phyloP scores from a whole-genome alignment of 495 filamentous ascomycete genomes.

The Hypoxylon lenormandii region DNA sequence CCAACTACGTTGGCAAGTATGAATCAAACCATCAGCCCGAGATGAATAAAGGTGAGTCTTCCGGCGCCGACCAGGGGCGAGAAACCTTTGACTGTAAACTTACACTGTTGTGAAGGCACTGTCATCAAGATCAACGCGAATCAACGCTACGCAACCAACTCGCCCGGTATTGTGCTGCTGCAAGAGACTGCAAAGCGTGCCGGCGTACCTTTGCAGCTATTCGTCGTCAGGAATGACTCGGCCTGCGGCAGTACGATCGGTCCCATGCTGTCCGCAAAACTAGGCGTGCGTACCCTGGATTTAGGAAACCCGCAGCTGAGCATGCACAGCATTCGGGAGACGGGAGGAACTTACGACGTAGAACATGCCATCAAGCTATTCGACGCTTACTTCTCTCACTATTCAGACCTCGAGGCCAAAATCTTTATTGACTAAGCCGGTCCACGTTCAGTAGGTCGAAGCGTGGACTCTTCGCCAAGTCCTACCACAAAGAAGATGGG shows the following conservation, averaged over 20 bases:
- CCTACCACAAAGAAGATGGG: too few species aligned
- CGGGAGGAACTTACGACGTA: slow-evolving; percentile 85
- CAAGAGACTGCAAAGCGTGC: slow-evolving; percentile 80
- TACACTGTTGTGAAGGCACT: slow-evolving; percentile 63
- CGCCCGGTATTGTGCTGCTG: slow-evolving; percentile 90
- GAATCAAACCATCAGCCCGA: slow-evolving; percentile 89
- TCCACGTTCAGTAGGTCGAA: too few species aligned
- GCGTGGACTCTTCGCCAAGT: too few species aligned
- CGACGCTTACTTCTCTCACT: slow-evolving; percentile 85
- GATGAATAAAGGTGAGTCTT: slow-evolving; percentile 76
- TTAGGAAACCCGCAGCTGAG: slow-evolving; percentile 94
- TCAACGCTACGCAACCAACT: slow-evolving; percentile 93
- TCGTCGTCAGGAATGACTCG: slow-evolving; percentile 95
- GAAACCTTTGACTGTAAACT: slow-evolving; percentile 6
- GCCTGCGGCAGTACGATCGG: slow-evolving; percentile 96
- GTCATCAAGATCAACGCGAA: slow-evolving; percentile 99
- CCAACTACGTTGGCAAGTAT: slow-evolving; percentile 92
- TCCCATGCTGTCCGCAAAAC: slow-evolving; percentile 86
- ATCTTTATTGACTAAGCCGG: slow-evolving; percentile 77
- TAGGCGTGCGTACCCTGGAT: slow-evolving; percentile 89
- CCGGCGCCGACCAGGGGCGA: not conserved
- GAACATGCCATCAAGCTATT: slow-evolving; percentile 88
- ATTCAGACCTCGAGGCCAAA: slow-evolving; percentile 79
- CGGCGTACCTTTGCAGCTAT: slow-evolving; percentile 88
- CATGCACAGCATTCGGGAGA: slow-evolving; percentile 98